These are phyloP conservation scores for Irineochytrium annulatum DNA, from an alignment of 192 early-diverging fungal genomes.

Conservation along the genomic window DNA sequence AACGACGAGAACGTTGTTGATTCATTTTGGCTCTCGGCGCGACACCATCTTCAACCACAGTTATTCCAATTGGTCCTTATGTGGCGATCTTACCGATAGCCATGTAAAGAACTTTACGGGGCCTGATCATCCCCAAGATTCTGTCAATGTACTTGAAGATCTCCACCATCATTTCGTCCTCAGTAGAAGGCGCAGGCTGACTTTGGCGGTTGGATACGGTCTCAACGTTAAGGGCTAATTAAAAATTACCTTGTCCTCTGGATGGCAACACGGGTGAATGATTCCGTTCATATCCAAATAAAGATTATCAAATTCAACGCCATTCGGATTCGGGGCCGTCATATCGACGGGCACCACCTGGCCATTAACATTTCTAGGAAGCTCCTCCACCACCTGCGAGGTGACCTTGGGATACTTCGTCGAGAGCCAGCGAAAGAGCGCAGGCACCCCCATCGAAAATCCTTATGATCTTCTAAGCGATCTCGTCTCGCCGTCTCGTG, in stretches of 20 bases:
- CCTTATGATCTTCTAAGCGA: no score
- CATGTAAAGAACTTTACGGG: constrained; percentile 94
- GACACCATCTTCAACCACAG: constrained; percentile 64
- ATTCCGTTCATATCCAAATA: constrained; percentile 99
- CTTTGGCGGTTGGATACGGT: no score
- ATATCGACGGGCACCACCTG: constrained; percentile 78
- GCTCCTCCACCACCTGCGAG: constrained; percentile 67
- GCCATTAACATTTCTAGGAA: constrained; percentile 65
- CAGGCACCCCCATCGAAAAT: constrained; percentile 41
- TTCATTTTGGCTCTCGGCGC: constrained; percentile 99
- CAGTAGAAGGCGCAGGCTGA: constrained; percentile 30
- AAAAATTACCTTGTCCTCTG: constrained; percentile 40
- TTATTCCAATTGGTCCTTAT: not conserved
- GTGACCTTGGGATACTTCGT: constrained; percentile 53
- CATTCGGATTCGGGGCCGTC: constrained; percentile 86
- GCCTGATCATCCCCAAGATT: constrained; percentile 87
- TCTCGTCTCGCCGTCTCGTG: no score
- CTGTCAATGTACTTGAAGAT: constrained; percentile 97
- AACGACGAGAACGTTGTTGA: constrained; percentile 94
- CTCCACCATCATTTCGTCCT: constrained; percentile 93
- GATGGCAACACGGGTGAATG: constrained; percentile 62
- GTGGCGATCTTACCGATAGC: constrained; percentile 70
- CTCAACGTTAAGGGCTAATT: not conserved
- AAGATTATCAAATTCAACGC: constrained; percentile 88
- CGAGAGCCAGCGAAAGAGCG: constrained; percentile 48